Conservation (phyloP, 352 stramenopile genomes). For the Phytophthora sansomeana region DNA sequence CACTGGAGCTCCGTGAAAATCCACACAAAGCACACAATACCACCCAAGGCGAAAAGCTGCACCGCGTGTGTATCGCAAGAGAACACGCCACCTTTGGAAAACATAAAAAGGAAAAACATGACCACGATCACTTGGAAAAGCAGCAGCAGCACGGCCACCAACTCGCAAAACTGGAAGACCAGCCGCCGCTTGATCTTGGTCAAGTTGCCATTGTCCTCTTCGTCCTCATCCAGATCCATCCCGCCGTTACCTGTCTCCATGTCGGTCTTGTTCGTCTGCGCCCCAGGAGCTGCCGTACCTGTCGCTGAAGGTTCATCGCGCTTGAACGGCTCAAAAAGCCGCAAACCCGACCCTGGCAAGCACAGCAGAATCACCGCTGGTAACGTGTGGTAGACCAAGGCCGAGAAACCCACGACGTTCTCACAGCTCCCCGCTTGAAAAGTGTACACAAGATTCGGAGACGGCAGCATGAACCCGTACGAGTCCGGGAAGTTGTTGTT, state of each 20-base stretch:
- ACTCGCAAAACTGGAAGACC: slow-evolving; percentile 76
- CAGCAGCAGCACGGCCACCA: slow-evolving; percentile 65
- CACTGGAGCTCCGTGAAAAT: slow-evolving; percentile 73
- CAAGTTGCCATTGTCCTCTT: slow-evolving; percentile 52
- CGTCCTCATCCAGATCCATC: slow-evolving; percentile 39
- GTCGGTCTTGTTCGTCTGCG: slow-evolving; percentile 30
- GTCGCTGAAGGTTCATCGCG: slow-evolving; percentile 36
- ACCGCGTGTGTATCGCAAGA: slow-evolving; percentile 55
- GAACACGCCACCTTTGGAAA: slow-evolving; percentile 82
- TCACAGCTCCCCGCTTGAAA: slow-evolving; percentile 75
- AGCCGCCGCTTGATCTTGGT: slow-evolving; percentile 81
- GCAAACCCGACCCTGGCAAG: slow-evolving; percentile 62
- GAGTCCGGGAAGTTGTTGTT: slow-evolving; percentile 31
- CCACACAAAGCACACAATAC: slow-evolving; percentile 62
- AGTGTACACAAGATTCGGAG: slow-evolving; percentile 61
- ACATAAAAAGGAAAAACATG: slow-evolving; percentile 84
- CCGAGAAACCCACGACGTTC: slow-evolving; percentile 83
- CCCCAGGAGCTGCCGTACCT: background rate
- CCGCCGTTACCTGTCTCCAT: slow-evolving; percentile 33
- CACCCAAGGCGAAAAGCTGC: slow-evolving; percentile 61
- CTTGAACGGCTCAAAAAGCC: slow-evolving; percentile 80
- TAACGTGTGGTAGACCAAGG: slow-evolving; percentile 73
- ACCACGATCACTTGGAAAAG: slow-evolving; percentile 63
- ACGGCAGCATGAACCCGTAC: slow-evolving; percentile 63
- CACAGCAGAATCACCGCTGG: slow-evolving; percentile 67